Conservation (phyloP, 768 basidiomycete genomes). For the Rhodotorula sphaerocarpa region DNA sequence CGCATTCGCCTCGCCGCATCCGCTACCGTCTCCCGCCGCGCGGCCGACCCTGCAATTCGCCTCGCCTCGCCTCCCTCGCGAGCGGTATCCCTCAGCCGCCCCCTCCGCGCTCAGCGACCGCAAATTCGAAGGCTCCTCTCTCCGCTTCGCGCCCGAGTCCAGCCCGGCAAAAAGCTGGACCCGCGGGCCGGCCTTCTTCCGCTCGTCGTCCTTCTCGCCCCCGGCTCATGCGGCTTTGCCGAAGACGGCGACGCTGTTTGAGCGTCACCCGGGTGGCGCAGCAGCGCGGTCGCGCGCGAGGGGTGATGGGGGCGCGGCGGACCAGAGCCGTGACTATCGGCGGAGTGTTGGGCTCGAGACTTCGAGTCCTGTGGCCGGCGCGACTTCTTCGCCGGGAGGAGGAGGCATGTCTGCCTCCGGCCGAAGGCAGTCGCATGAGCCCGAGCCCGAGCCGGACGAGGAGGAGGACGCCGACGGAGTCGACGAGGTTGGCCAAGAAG, state of each 20-base stretch:
- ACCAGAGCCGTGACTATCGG: conserved; percentile 22
- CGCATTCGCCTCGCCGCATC: background rate
- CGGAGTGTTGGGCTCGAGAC: conserved; percentile 1
- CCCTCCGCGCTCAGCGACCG: background rate
- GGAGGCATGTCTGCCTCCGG: too few species aligned
- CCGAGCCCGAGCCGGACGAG: background rate
- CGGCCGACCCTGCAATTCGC: background rate
- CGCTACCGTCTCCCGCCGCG: background rate
- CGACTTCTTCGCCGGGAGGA: too few species aligned
- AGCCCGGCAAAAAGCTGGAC: conserved; percentile 11
- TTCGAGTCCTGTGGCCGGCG: conserved; percentile 12
- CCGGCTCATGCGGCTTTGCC: conserved; percentile 10
- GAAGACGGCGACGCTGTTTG: conserved; percentile 10
- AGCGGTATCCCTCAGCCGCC: background rate
- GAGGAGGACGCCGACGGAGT: background rate
- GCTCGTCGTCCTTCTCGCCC: conserved; percentile 22
- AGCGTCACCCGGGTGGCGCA: background rate
- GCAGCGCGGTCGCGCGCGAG: background rate
- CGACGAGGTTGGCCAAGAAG: too few species aligned
- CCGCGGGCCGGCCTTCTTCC: conserved; percentile 29
- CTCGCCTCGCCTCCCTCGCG: conserved; percentile 7
- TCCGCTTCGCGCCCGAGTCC: background rate
- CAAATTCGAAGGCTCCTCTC: too few species aligned
- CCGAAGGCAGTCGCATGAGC: background rate
- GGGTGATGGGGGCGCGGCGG: background rate